Evolutionary conservation across 805 yeast genomes (phyloP).

Genomic region (Candida quercuum): DNA sequence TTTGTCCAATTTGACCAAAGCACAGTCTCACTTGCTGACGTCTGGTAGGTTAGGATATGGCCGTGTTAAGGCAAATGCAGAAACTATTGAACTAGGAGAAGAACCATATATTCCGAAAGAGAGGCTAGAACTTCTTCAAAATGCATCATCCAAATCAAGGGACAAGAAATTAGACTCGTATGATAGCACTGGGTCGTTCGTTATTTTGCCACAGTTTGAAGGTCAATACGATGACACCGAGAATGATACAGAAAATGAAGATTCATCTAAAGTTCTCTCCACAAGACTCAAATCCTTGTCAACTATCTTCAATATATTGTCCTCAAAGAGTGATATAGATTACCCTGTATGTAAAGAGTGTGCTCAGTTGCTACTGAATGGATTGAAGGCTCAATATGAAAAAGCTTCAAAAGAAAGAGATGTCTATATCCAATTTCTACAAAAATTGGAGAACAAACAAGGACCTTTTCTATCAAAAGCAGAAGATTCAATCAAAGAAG

Average conservation of each 20-base stretch:
- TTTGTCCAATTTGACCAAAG: slow-evolving; percentile 42
- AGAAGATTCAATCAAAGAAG: slow-evolving; percentile 19
- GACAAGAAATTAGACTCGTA: slow-evolving; percentile 8
- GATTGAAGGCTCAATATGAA: slow-evolving; percentile 64
- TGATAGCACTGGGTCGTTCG: slow-evolving; percentile 21
- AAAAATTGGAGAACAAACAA: slow-evolving; percentile 56
- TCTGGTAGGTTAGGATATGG: slow-evolving; percentile 26
- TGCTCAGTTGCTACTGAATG: slow-evolving; percentile 57
- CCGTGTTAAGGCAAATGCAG: slow-evolving; percentile 4
- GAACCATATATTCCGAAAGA: slow-evolving; percentile 23
- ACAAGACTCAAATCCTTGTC: slow-evolving; percentile 48
- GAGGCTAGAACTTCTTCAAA: slow-evolving; percentile 10
- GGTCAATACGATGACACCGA: slow-evolving; percentile 21
- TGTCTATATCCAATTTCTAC: slow-evolving; percentile 65
- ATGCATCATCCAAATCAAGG: slow-evolving; percentile 6
- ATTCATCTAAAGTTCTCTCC: slow-evolving; percentile 33
- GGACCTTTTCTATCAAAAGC: slow-evolving; percentile 30
- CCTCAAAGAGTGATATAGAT: slow-evolving; percentile 70
- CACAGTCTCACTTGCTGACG: slow-evolving; percentile 50
- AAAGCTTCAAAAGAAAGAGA: slow-evolving; percentile 75
- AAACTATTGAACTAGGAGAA: slow-evolving; percentile 9
- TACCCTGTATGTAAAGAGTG: slow-evolving; percentile 89
- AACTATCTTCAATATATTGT: slow-evolving; percentile 65
- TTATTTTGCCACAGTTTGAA: slow-evolving; percentile 23
- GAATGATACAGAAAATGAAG: slow-evolving; percentile 20